Conservation (phyloP, 2,329 filamentous ascomycete genomes). For the Geoglossum cookeanum region DNA sequence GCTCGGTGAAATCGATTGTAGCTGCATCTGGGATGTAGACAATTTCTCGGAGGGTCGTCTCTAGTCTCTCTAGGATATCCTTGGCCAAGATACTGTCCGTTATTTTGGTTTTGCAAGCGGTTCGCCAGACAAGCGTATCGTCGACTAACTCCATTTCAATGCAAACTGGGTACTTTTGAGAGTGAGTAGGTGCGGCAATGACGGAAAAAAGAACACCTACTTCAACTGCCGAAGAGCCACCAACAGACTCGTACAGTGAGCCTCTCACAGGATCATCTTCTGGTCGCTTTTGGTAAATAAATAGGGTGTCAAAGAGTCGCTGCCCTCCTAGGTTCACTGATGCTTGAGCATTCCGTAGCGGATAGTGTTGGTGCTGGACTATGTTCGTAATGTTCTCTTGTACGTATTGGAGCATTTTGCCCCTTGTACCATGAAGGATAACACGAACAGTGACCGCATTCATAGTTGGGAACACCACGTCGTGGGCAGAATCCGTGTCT, state of each 20-base stretch:
- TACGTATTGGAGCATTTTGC: conserved; percentile 49
- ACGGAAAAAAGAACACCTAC: not conserved
- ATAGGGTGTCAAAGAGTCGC: conserved; percentile 42
- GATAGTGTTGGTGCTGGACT: conserved; percentile 55
- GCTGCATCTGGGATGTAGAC: conserved; percentile 28
- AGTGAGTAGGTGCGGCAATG: not conserved
- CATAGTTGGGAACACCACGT: conserved; percentile 73
- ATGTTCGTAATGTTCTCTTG: conserved; percentile 50
- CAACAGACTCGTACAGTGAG: conserved; percentile 40
- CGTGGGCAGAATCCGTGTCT: conserved; percentile 48
- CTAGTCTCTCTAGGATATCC: conserved; percentile 37
- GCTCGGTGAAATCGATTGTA: conserved; percentile 33
- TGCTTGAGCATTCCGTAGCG: conserved; percentile 49
- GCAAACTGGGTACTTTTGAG: conserved; percentile 45
- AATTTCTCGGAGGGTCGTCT: conserved; percentile 38
- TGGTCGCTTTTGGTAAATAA: conserved; percentile 42
- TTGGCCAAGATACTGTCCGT: conserved; percentile 28
- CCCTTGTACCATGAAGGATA: conserved; percentile 47
- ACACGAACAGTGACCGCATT: conserved; percentile 65
- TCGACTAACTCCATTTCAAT: conserved; percentile 53
- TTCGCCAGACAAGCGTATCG: conserved; percentile 44
- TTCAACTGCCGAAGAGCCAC: conserved; percentile 49
- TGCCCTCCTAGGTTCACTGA: conserved; percentile 26
- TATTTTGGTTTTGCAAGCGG: conserved; percentile 44
- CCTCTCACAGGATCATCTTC: conserved; percentile 13